Base-by-base conservation (phyloP, 768 basidiomycete genomes). In the Rickenella mellea region DNA sequence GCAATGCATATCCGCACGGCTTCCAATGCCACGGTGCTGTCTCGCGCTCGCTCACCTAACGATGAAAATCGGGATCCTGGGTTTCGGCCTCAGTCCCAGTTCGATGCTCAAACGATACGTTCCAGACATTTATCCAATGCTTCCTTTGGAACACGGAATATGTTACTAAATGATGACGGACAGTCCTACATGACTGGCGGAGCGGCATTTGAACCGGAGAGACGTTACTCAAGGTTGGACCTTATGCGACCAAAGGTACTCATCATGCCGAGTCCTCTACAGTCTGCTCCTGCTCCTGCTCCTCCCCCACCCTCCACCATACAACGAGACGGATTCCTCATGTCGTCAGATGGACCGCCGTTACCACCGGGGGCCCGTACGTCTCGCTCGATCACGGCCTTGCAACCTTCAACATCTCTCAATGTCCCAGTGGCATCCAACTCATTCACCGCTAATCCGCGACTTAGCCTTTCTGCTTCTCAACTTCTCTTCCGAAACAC, bases 191-290 rank as follows among this genome's bases (percentile, higher is more conserved):
- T 65, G 57, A 68, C 67, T 37, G 65, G 61, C 26, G 60, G 52
- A 40, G 65, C 58, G 11, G 45, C 36, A 27, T 60, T 54, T 33
- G 53, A 55, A 50, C 49, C 51, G 41, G 73, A 79, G 31, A 74
- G 78, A 27, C 77, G 70, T 15, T 80, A 77, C 53, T 88, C 86
- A 8, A 83, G 83, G 10, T 50, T 82, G 43, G 86, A 91, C 25
- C 67, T 94, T 32, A 69, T 94, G 51, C 73, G 91, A 17, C 92
- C 92, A 1, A 91, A 91, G 58, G 72, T 91, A n/a, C 78, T 96
- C 33, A 78, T 96, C 47, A 94, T 96, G 92, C 92, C 92, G 8
- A 84, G 83, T 47, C 87, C 89, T 1, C 65, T 94, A 27, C 85
- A 92, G 51, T 63, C 68, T 39, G 53, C 61, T 14, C 54, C 65